phyloP scores from a whole-genome alignment of 1,139 yeast species.

The Petasospora fabianii region DNA sequence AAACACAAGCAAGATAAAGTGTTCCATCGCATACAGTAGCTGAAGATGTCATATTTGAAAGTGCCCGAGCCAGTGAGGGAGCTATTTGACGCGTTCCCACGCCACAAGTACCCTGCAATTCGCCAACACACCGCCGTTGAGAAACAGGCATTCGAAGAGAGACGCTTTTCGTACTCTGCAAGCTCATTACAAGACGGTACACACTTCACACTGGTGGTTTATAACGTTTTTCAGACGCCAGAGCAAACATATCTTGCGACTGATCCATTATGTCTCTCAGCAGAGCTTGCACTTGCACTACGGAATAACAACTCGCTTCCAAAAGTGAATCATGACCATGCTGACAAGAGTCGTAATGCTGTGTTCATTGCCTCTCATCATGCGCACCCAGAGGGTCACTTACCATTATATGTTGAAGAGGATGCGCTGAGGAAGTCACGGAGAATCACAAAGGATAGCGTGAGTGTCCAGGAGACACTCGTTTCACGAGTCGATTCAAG shows the following conservation, averaged over 20 bases:
- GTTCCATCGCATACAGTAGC: too few relatives aligned
- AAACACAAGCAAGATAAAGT: too few relatives aligned
- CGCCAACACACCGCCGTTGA: slow-evolving; percentile 23
- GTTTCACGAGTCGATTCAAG: slow-evolving; percentile 17
- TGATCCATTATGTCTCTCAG: slow-evolving; percentile 25
- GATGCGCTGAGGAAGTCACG: slow-evolving; percentile 8
- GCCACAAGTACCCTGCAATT: slow-evolving; percentile 36
- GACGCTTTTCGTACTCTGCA: slow-evolving; percentile 18
- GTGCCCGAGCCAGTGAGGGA: slow-evolving; percentile 42
- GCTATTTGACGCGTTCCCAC: slow-evolving; percentile 50
- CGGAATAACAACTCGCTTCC: slow-evolving; percentile 21
- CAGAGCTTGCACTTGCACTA: slow-evolving; percentile 19
- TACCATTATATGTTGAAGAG: slow-evolving; percentile 24
- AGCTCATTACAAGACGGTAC: slow-evolving; percentile 6
- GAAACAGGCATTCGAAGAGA: slow-evolving; percentile 16
- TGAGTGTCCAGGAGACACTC: slow-evolving; percentile 18
- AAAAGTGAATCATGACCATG: slow-evolving; percentile 19
- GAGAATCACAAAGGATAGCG: slow-evolving; percentile 16
- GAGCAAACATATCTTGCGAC: slow-evolving; percentile 21
- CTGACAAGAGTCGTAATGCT: slow-evolving; percentile 20
- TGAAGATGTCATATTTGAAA: slow-evolving; percentile 19
- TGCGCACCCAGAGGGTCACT: slow-evolving; percentile 19
- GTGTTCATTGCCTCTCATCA: slow-evolving; percentile 21
- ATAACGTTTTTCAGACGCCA: slow-evolving; percentile 20
- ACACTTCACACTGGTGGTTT: slow-evolving; percentile 24